phyloP scores from a whole-genome alignment of 495 filamentous ascomycete genomes.

The Ramalina intermedia region DNA sequence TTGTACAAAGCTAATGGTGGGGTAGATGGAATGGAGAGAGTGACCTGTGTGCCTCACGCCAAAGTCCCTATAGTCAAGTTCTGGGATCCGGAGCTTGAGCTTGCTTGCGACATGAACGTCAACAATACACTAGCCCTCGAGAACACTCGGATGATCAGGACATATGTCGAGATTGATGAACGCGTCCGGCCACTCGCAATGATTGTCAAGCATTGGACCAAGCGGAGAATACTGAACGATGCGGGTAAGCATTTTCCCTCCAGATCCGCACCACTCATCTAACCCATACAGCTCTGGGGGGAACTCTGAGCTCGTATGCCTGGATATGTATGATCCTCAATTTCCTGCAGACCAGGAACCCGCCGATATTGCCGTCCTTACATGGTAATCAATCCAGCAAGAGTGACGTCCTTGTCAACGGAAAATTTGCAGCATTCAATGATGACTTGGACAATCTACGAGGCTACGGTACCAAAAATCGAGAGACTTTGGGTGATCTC shows the following conservation, averaged over 20 bases:
- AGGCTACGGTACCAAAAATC: constrained; percentile 66
- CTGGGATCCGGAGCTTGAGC: constrained; percentile 82
- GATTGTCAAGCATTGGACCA: constrained; percentile 95
- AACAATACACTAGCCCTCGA: constrained; percentile 91
- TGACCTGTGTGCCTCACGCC: constrained; percentile 82
- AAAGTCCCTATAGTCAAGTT: constrained; percentile 99
- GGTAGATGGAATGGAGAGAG: constrained; percentile 86
- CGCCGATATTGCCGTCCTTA: constrained; percentile 75
- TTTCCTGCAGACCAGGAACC: constrained; percentile 80
- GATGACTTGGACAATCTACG: constrained; percentile 63
- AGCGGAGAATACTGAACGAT: constrained; percentile 81
- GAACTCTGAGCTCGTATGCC: constrained; percentile 95
- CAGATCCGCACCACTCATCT: constrained; percentile 6
- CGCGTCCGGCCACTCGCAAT: constrained; percentile 84
- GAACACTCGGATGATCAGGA: constrained; percentile 96
- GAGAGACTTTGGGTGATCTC: constrained; percentile 65
- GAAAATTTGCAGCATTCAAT: constrained; percentile 59
- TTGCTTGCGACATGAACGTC: constrained; percentile 98
- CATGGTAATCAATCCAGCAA: constrained; percentile 56
- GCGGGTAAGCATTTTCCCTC: constrained; percentile 49
- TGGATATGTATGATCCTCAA: constrained; percentile 99
- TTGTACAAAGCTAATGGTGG: constrained; percentile 16
- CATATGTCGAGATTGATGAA: constrained; percentile 87
- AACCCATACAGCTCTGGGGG: constrained; percentile 55
- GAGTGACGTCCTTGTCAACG: constrained; percentile 41